Percentiles rank a stretch among this genome's conserved stretches.
phyloP scores from a whole-genome alignment of 345 rosid species.

The Kernera saxatilis region DNA sequence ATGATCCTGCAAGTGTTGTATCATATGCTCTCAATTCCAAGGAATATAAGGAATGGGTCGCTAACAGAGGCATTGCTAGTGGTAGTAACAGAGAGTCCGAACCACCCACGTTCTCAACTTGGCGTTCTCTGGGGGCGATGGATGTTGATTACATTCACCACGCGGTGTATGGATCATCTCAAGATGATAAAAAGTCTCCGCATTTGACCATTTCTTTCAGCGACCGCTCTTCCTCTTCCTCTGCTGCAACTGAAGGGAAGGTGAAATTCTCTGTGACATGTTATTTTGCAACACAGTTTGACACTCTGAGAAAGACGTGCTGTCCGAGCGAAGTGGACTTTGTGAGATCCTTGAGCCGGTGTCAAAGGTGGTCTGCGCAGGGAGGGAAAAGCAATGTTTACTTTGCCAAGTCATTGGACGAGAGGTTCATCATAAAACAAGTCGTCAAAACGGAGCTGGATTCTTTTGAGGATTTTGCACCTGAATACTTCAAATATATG shows the following conservation, averaged over 20 bases:
- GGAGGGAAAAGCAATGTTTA: slow-evolving; percentile 98
- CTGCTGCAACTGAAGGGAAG: slow-evolving; percentile 47
- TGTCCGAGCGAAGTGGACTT: slow-evolving; percentile 80
- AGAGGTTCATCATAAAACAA: slow-evolving; percentile 92
- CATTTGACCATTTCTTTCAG: slow-evolving; percentile 67
- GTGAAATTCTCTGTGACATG: slow-evolving; percentile 84
- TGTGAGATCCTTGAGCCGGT: slow-evolving; percentile 81
- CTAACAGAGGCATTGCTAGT: slow-evolving; percentile 35
- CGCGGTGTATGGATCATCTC: slow-evolving; percentile 50
- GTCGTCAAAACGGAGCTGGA: slow-evolving; percentile 83
- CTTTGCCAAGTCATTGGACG: slow-evolving; percentile 90
- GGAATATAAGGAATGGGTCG: slow-evolving; percentile 73
- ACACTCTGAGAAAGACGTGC: slow-evolving; percentile 69
- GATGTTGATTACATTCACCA: slow-evolving; percentile 56
- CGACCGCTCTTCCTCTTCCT: slow-evolving; percentile 54
- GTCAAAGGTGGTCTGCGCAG: slow-evolving; percentile 88
- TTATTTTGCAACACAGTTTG: slow-evolving; percentile 83
- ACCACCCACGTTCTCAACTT: slow-evolving; percentile 46
- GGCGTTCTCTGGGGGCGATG: slow-evolving; percentile 61
- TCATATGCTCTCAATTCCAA: slow-evolving; percentile 84
- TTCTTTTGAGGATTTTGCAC: slow-evolving; percentile 87
- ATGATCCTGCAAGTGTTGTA: slow-evolving; percentile 85
- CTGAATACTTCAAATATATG: slow-evolving; percentile 74
- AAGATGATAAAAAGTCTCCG: slow-evolving; percentile 63
- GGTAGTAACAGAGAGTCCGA: slow-evolving; percentile 38